phyloP scores from a whole-genome alignment of 805 yeast species.

The Teunomyces panamensis region DNA sequence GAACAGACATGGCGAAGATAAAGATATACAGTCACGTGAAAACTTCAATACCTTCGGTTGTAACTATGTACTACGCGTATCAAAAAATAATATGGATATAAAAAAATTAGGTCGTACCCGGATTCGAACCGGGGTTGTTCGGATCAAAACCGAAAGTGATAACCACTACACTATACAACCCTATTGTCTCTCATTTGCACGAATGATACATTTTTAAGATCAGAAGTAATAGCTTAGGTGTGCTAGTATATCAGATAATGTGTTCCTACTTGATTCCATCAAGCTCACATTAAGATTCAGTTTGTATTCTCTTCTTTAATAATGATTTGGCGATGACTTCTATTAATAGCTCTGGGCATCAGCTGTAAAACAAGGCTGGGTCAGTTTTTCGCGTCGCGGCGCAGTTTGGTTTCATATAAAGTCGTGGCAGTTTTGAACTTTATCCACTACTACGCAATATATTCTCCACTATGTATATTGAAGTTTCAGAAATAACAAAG shows the following conservation, averaged over 20 bases:
- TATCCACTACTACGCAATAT: not conserved
- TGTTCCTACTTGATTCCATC: no score
- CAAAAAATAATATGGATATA: not conserved
- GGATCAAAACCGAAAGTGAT: slow-evolving; percentile 82
- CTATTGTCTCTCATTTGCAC: no score
- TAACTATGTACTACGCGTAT: not conserved
- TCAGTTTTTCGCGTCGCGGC: not conserved
- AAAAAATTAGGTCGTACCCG: slow-evolving; percentile 65
- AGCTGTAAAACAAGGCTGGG: not conserved
- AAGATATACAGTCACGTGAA: not conserved
- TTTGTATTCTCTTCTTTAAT: no score
- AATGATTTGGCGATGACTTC: no score
- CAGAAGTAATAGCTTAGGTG: not conserved
- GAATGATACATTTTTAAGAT: no score
- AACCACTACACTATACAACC: slow-evolving; percentile 74
- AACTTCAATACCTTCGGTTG: no score
- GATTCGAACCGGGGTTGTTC: slow-evolving; percentile 82
- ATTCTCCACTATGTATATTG: slow-evolving; percentile 8
- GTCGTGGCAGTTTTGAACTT: not conserved
- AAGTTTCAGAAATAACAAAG: not conserved
- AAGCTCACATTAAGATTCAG: no score
- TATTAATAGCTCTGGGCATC: no score
- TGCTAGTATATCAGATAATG: no score
- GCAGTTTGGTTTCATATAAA: not conserved
- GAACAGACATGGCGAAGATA: slow-evolving; percentile 2